A percentile compares a stretch with the other conserved stretches of the same genome.
These are phyloP conservation scores for Mycosphaerella sp. DNA, from an alignment of 2,329 filamentous ascomycete genomes.

Conservation along the genomic window DNA sequence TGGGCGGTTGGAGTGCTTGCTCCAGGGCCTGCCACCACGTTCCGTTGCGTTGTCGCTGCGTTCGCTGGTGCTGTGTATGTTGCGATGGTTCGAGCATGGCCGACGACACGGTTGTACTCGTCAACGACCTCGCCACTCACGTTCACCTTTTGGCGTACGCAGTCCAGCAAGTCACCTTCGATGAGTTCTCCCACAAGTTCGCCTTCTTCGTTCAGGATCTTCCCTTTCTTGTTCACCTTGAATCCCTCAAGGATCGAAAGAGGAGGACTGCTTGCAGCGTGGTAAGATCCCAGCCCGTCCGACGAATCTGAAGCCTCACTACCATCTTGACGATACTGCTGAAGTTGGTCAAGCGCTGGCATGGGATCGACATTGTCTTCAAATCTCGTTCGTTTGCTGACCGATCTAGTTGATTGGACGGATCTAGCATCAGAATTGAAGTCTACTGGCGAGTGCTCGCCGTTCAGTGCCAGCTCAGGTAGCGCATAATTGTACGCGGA, in stretches of 20 bases:
- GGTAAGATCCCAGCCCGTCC: neutral
- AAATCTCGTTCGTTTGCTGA: constrained; percentile 17
- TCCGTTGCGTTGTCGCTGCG: neutral
- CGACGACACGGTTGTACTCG: constrained; percentile 43
- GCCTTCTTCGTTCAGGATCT: constrained; percentile 44
- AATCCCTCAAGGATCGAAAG: constrained; percentile 44
- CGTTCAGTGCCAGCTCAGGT: constrained; percentile 22
- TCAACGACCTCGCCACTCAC: constrained; percentile 44
- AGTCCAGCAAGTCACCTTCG: constrained; percentile 41
- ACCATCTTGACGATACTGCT: constrained; percentile 6
- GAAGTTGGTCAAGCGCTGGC: constrained; percentile 14
- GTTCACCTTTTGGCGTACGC: constrained; percentile 44
- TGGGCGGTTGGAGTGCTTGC: neutral
- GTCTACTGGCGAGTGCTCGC: constrained; percentile 15
- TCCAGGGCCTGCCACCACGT: neutral
- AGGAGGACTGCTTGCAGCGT: constrained; percentile 26
- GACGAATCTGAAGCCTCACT: neutral
- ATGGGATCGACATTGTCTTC: constrained; percentile 16
- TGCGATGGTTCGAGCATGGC: constrained; percentile 28
- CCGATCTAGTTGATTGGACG: constrained; percentile 12
- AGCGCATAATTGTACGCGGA: constrained; percentile 12
- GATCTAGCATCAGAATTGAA: constrained; percentile 12
- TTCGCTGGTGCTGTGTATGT: neutral
- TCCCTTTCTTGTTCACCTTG: constrained; percentile 52
- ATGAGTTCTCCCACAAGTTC: constrained; percentile 45